phyloP scores from a whole-genome alignment of 2,329 filamentous ascomycete species.

The Penicillium sp. region DNA sequence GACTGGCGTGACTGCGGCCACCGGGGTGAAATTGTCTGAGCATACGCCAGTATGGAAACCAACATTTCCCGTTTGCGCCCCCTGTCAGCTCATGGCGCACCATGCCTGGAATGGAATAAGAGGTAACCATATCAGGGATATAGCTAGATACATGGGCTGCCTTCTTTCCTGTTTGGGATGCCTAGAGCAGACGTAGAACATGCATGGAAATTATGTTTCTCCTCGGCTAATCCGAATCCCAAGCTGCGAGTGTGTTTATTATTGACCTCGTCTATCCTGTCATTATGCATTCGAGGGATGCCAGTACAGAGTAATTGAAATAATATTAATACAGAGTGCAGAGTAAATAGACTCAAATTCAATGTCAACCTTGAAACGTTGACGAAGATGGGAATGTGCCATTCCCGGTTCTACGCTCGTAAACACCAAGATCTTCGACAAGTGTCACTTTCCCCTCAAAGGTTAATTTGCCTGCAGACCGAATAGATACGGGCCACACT shows the following conservation, averaged over 20 bases:
- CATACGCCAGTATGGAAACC: constrained; percentile 12
- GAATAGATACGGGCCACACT: neutral
- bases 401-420: neutral
- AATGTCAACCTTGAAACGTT: too few species aligned
- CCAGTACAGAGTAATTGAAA: too few species aligned
- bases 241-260: neutral
- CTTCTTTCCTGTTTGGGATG: constrained; percentile 1
- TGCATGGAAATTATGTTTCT: constrained; percentile 40
- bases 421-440: neutral
- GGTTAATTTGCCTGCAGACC: neutral
- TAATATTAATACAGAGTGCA: too few species aligned
- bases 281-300: neutral
- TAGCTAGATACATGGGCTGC: neutral
- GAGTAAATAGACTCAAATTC: too few species aligned
- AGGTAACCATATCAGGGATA: neutral
- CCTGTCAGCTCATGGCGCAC: constrained; percentile 11
- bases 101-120: neutral
- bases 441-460: neutral
- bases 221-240: constrained; percentile 3
- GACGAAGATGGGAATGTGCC: neutral
- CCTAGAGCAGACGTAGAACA: constrained; percentile 39
- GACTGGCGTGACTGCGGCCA: neutral
- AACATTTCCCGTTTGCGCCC: neutral
- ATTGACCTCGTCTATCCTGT: neutral
- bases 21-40: neutral